phyloP scores from a whole-genome alignment of 345 rosid species.

The Eucalyptus regnans region DNA sequence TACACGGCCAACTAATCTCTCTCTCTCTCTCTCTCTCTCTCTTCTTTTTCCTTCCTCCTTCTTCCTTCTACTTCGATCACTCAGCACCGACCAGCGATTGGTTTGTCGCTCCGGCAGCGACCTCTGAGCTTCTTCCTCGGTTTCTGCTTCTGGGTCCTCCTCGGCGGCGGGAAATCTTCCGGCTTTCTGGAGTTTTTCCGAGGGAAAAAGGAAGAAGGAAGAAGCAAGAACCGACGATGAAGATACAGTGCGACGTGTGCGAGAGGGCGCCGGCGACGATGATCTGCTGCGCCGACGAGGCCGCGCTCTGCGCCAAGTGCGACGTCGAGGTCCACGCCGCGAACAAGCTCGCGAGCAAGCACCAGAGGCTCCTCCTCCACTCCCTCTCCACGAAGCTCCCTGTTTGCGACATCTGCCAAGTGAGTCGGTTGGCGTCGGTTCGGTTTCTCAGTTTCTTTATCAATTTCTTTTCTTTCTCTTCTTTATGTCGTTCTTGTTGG shows the following conservation, averaged over 20 bases:
- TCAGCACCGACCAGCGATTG: not conserved
- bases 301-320: slow-evolving; percentile 78
- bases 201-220: not conserved
- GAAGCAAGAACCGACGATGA: slow-evolving; percentile 31
- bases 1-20: not conserved
- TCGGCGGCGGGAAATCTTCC: not conserved
- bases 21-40: not conserved
- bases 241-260: slow-evolving; percentile 98
- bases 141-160: not conserved
- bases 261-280: slow-evolving; percentile 92
- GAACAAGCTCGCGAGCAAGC: slow-evolving; percentile 96
- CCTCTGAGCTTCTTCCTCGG: not conserved
- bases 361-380: slow-evolving; percentile 80
- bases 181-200: not conserved
- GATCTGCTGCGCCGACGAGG: slow-evolving; percentile 98
- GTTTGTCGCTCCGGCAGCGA: not conserved
- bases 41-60: not conserved
- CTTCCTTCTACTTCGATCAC: not conserved
- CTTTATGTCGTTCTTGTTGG: not conserved
- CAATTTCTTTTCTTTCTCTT: not conserved
- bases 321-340: slow-evolving; percentile 96
- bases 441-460: not conserved
- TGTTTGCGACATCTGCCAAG: slow-evolving; percentile 88
- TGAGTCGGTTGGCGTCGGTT: not conserved
- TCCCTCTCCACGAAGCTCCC: slow-evolving; percentile 59